Percentiles rank a stretch among this genome's conserved stretches.
Evolutionary conservation across 257 asterid genomes (phyloP).

Genomic region (Rehmannia glutinosa): DNA sequence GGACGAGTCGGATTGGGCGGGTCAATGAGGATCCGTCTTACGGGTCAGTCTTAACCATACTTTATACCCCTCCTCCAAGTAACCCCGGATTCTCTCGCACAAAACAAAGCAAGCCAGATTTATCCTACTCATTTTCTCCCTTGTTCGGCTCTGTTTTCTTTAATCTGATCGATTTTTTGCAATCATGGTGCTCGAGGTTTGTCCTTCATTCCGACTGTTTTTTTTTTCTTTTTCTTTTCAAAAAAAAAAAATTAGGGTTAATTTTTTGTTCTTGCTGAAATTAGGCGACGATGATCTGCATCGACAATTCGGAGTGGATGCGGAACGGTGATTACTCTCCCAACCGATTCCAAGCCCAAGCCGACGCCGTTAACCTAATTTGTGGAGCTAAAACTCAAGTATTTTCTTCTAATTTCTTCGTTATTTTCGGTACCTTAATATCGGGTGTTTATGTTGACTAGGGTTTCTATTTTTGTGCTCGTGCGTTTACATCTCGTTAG

Average conservation of each 20-base stretch:
- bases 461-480: conserved; percentile 8
- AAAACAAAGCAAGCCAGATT: not conserved
- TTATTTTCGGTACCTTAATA: not conserved
- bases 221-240: not conserved
- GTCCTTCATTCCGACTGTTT: not conserved
- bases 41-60: too few species aligned
- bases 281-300: conserved; percentile 95
- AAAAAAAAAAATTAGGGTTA: not conserved
- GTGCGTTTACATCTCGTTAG: not conserved
- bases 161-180: not conserved
- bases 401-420: not conserved
- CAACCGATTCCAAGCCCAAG: conserved; percentile 79
- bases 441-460: conserved; percentile 1
- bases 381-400: conserved; percentile 99
- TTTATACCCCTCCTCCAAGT: conserved; percentile 28
- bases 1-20: too few species aligned
- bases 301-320: conserved; percentile 99
- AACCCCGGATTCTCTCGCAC: conserved; percentile 17
- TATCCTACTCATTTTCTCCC: not conserved
- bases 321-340: conserved; percentile 95
- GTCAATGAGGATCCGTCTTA: too few species aligned
- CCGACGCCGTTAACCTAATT: conserved; percentile 92
- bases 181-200: conserved; percentile 97
- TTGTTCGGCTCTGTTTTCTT: not conserved
- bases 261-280: not conserved